phyloP scores from a whole-genome alignment of 169 alveolate genomes.

The Eimeria necatrix region DNA sequence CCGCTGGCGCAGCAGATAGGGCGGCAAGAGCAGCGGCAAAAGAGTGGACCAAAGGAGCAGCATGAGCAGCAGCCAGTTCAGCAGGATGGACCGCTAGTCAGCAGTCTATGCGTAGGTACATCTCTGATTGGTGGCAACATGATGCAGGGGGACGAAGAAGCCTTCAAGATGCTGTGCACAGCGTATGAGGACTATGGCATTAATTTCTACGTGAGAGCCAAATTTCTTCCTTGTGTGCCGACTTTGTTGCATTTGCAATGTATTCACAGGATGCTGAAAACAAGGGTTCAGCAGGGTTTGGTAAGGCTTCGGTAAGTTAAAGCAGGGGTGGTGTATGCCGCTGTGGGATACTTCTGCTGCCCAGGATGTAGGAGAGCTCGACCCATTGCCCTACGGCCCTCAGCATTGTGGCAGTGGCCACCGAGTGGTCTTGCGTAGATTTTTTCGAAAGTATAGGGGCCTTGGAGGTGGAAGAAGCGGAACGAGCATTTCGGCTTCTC shows the following conservation, averaged over 20 bases:
- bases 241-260: background rate
- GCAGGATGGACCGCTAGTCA: constrained; percentile 83
- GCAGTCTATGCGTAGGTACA: constrained; percentile 89
- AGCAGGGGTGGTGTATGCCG: background rate
- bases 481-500: constrained; percentile 83
- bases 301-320: too few relatives aligned
- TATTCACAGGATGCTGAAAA: too few relatives aligned
- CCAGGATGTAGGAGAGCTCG: constrained; percentile 90
- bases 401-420: constrained; percentile 87
- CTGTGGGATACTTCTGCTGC: background rate
- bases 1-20: background rate
- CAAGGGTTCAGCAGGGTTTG: too few relatives aligned
- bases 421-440: constrained; percentile 84
- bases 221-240: background rate
- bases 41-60: background rate
- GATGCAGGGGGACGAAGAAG: constrained; percentile 88
- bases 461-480: constrained; percentile 84
- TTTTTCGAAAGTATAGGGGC: constrained; percentile 81
- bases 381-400: constrained; percentile 90
- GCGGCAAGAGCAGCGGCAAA: constrained; percentile 22
- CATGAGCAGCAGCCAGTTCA: background rate
- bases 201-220: constrained; percentile 85
- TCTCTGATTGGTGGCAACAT: constrained; percentile 87
- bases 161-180: constrained; percentile 86
- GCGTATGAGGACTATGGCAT: constrained; percentile 90